Conservation (phyloP, 2,329 filamentous ascomycete genomes). For the Apiospora sp. region DNA sequence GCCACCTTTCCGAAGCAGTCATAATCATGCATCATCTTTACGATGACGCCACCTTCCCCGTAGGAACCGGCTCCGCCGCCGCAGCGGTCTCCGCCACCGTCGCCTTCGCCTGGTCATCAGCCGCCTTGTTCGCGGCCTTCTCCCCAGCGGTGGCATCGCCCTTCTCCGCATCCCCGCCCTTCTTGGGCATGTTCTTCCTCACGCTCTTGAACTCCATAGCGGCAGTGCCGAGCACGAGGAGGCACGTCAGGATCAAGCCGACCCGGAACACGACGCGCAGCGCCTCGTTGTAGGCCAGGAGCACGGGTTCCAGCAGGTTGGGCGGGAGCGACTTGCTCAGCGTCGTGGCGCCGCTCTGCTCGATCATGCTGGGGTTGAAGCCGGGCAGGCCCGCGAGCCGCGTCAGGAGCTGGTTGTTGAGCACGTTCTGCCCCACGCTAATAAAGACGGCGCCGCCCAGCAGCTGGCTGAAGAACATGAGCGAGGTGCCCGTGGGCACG, state of each 20-base stretch:
- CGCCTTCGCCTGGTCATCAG: background rate
- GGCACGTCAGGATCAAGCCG: slow-evolving; percentile 58
- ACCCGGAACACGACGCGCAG: slow-evolving; percentile 68
- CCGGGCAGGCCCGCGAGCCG: slow-evolving; percentile 43
- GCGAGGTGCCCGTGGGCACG: slow-evolving; percentile 50
- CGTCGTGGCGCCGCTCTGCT: slow-evolving; percentile 42
- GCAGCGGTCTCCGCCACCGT: background rate
- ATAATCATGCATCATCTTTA: background rate
- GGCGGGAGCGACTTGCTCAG: slow-evolving; percentile 34
- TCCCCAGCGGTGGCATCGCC: slow-evolving; percentile 6
- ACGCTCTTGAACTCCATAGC: slow-evolving; percentile 67
- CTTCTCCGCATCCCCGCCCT: slow-evolving; percentile 32
- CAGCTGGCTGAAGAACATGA: slow-evolving; percentile 55
- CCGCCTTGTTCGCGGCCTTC: background rate
- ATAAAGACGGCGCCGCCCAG: slow-evolving; percentile 56
- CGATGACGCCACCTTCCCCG: background rate
- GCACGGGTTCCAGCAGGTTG: slow-evolving; percentile 35
- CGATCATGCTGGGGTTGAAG: slow-evolving; percentile 38
- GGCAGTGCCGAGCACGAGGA: slow-evolving; percentile 62
- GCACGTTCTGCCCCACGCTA: slow-evolving; percentile 54
- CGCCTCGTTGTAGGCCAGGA: slow-evolving; percentile 66
- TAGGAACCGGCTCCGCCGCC: background rate
- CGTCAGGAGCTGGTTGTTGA: slow-evolving; percentile 49
- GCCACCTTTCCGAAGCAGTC: background rate
- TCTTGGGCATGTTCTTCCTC: slow-evolving; percentile 42